Evolutionary conservation across 345 rosid species (phyloP).

Genomic region (Gossypium anomalum): DNA sequence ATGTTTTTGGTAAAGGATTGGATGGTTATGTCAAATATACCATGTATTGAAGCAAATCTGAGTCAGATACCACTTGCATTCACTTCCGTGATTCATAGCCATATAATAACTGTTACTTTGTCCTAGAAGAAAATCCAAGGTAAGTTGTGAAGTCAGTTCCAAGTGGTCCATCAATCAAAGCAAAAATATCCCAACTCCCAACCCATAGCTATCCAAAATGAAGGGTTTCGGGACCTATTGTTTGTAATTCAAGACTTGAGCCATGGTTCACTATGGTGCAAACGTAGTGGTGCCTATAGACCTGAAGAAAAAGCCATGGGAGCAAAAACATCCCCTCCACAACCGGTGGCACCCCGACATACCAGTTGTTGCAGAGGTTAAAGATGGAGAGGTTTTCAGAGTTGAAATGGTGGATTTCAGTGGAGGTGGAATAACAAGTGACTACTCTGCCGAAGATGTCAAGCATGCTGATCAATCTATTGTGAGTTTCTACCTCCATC

Average conservation of each 20-base stretch:
- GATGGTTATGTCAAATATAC: not conserved
- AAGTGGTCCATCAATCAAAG: not conserved
- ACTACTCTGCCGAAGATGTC: conserved; percentile 42
- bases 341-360: conserved; percentile 67
- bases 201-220: not conserved
- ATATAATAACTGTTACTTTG: not conserved
- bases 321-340: conserved; percentile 48
- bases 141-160: not conserved
- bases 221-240: not conserved
- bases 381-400: conserved; percentile 11
- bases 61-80: not conserved
- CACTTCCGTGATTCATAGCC: not conserved
- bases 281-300: conserved; percentile 48
- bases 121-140: not conserved
- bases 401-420: conserved; percentile 61
- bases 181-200: not conserved
- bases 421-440: conserved; percentile 39
- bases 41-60: not conserved
- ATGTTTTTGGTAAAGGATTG: no score
- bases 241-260: not conserved
- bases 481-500: conserved; percentile 28
- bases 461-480: conserved; percentile 41
- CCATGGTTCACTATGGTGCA: conserved; percentile 35
- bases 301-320: conserved; percentile 55
- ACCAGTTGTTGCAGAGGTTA: conserved; percentile 39